Evolutionary conservation across 2,329 filamentous ascomycete species (phyloP).

Genomic region (Pyrenophora teres): DNA sequence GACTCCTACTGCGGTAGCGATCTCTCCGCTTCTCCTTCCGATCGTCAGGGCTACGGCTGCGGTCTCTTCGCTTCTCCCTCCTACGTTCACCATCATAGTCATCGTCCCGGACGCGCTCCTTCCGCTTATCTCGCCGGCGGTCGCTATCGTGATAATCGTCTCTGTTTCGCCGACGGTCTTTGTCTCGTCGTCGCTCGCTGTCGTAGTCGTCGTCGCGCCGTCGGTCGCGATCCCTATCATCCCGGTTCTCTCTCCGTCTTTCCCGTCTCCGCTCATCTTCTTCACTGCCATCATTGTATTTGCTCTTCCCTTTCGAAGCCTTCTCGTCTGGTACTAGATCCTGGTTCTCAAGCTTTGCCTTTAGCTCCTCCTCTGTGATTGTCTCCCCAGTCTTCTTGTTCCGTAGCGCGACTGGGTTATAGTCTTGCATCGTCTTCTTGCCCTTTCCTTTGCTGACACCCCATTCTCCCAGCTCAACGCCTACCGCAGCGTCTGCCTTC

Average conservation of each 20-base stretch:
- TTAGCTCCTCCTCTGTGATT: constrained; percentile 66
- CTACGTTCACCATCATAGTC: constrained; percentile 20
- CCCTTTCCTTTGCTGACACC: constrained; percentile 51
- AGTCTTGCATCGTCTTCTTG: constrained; percentile 56
- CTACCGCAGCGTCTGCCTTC: constrained; percentile 68
- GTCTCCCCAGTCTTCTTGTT: constrained; percentile 67
- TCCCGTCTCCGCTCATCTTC: constrained; percentile 25
- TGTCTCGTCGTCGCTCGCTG: constrained; percentile 21
- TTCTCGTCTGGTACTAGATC: constrained; percentile 52
- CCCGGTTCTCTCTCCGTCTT: constrained; percentile 21
- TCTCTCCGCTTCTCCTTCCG: constrained; percentile 24
- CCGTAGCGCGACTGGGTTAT: constrained; percentile 65
- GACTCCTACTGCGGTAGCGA: constrained; percentile 32
- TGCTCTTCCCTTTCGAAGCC: constrained; percentile 15
- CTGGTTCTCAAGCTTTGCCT: constrained; percentile 56
- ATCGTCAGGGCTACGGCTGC: constrained; percentile 37
- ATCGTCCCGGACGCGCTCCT: constrained; percentile 21
- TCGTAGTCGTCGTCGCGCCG: constrained; percentile 30
- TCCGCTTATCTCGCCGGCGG: constrained; percentile 24
- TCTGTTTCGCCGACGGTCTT: constrained; percentile 24
- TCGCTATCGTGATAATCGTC: constrained; percentile 28
- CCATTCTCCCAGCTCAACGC: constrained; percentile 78
- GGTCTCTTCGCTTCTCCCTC: constrained; percentile 20
- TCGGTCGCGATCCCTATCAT: constrained; percentile 21
- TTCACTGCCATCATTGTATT: constrained; percentile 21